Conservation (phyloP, 2,329 filamentous ascomycete species). For the Penicillium sp. region DNA sequence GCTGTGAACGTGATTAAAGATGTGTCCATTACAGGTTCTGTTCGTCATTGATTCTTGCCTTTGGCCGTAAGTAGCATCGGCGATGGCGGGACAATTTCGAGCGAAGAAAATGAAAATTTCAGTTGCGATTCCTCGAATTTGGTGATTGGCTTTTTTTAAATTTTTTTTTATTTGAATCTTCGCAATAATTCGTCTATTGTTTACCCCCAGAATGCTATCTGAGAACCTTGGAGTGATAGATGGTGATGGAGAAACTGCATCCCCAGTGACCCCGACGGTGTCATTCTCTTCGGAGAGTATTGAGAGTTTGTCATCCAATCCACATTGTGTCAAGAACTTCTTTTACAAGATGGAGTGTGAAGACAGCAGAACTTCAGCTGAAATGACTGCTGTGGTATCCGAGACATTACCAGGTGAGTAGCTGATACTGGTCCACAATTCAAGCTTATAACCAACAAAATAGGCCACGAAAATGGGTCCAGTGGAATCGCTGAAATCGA, state of each 20-base stretch:
- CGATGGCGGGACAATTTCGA: not conserved
- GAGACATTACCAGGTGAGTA: not conserved
- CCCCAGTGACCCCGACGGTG: not conserved
- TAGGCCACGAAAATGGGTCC: not conserved
- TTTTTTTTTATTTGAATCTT: too few species aligned
- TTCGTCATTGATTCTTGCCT: not conserved
- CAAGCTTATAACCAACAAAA: not conserved
- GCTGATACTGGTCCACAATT: not conserved
- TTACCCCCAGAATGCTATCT: not conserved
- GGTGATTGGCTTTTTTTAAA: not conserved
- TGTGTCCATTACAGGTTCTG: not conserved
- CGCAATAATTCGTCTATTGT: not conserved
- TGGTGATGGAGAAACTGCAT: not conserved
- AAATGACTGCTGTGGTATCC: not conserved
- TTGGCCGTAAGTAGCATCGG: not conserved
- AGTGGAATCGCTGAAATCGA: not conserved
- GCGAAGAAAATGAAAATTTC: not conserved
- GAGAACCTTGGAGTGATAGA: not conserved
- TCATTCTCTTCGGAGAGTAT: not conserved
- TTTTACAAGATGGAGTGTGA: not conserved
- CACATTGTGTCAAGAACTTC: not conserved
- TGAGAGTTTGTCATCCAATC: not conserved
- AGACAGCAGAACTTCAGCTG: not conserved
- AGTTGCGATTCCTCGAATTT: not conserved
- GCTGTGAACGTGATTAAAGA: not conserved